phyloP scores from a whole-genome alignment of 768 basidiomycete species.

The Mrakia gelida region DNA sequence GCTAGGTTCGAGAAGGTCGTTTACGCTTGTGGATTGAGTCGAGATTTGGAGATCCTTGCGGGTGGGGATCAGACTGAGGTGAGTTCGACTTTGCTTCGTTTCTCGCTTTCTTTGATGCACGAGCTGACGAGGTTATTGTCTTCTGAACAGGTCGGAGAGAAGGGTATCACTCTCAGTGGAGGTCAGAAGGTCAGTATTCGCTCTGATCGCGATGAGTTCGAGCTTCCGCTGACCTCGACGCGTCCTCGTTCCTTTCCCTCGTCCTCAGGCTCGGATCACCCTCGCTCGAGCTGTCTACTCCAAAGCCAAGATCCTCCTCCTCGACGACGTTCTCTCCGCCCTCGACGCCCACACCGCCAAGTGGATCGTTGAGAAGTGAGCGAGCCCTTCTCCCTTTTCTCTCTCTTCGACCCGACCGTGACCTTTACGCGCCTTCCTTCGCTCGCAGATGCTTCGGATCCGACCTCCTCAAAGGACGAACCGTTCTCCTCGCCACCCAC shows the following conservation, averaged over 20 bases:
- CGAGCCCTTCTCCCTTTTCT: too few relatives aligned
- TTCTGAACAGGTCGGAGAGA: slow-evolving; percentile 61
- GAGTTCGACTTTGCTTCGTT: neutral
- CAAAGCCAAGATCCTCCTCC: slow-evolving; percentile 5
- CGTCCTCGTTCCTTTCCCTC: too few relatives aligned
- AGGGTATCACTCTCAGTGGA: slow-evolving; percentile 51
- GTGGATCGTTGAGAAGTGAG: slow-evolving; percentile 58
- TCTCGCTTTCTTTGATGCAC: neutral
- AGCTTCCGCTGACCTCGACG: too few relatives aligned
- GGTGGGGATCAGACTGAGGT: slow-evolving; percentile 38
- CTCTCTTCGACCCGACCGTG: neutral
- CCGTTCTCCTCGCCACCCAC: slow-evolving; percentile 53
- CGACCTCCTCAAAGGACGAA: slow-evolving; percentile 52
- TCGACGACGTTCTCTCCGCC: slow-evolving; percentile 65
- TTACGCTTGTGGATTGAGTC: slow-evolving; percentile 38
- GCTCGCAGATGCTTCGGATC: slow-evolving; percentile 47
- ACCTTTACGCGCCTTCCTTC: neutral
- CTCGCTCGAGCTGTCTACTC: slow-evolving; percentile 33
- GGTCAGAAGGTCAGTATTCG: slow-evolving; percentile 36
- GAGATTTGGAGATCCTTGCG: slow-evolving; percentile 18
- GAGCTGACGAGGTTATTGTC: neutral
- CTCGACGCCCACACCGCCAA: slow-evolving; percentile 73
- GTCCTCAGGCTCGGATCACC: slow-evolving; percentile 42
- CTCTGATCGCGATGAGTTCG: too few relatives aligned
- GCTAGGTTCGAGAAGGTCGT: slow-evolving; percentile 35